Conservation (phyloP, 2,329 filamentous ascomycete genomes). For the Fusarium algeriense region DNA sequence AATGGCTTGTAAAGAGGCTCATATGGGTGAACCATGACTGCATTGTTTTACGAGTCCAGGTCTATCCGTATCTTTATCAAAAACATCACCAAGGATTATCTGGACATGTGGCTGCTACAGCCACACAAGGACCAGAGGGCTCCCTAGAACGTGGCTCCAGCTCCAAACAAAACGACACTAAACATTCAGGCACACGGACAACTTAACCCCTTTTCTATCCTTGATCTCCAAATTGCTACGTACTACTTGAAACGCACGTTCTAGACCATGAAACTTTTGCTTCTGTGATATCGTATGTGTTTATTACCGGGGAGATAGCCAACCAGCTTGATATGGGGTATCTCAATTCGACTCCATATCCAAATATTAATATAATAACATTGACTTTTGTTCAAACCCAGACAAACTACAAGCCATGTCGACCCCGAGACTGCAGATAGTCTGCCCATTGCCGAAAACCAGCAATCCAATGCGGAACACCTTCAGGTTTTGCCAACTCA, state of each 20-base stretch:
- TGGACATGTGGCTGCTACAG: conserved; percentile 7
- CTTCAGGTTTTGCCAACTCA: conserved; percentile 39
- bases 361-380: conserved; percentile 1
- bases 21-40: not conserved
- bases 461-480: conserved; percentile 39
- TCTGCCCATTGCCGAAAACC: conserved; percentile 38
- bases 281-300: not conserved
- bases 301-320: not conserved
- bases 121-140: conserved; percentile 15
- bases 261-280: conserved; percentile 22
- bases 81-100: not conserved
- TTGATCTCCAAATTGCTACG: conserved; percentile 15
- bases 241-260: conserved; percentile 29
- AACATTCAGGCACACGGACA: conserved; percentile 11
- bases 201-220: conserved; percentile 35
- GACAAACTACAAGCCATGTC: conserved; percentile 13
- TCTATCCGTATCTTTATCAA: not conserved
- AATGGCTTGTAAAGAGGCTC: not conserved
- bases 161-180: conserved; percentile 34
- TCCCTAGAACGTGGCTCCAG: conserved; percentile 17
- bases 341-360: conserved; percentile 19
- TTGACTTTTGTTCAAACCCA: not conserved
- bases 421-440: conserved; percentile 32
- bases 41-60: not conserved
- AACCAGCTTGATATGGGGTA: conserved; percentile 28